phyloP scores from a whole-genome alignment of 2,329 filamentous ascomycete genomes.

The Fusarium staphyleae region DNA sequence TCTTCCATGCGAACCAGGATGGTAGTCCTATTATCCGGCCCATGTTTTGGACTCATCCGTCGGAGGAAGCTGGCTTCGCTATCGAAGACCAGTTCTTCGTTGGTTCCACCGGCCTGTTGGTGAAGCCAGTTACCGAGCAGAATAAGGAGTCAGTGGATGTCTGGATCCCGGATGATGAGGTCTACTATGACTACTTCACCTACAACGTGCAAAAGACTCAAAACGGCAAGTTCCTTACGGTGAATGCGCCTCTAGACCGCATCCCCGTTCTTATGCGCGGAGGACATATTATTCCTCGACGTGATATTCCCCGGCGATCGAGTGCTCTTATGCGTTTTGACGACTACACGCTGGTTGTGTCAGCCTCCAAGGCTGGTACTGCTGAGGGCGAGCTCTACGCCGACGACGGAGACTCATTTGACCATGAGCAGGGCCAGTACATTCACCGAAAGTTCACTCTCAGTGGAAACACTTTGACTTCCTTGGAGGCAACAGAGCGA shows the following conservation, averaged over 20 bases:
- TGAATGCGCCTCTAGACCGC: constrained; percentile 82
- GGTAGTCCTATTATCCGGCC: constrained; percentile 89
- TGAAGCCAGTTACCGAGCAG: constrained; percentile 86
- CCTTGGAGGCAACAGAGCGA: constrained; percentile 68
- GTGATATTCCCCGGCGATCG: constrained; percentile 86
- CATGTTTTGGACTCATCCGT: constrained; percentile 91
- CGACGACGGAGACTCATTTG: constrained; percentile 93
- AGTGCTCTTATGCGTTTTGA: constrained; percentile 91
- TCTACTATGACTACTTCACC: constrained; percentile 96
- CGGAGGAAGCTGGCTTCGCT: constrained; percentile 83
- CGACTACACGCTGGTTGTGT: constrained; percentile 88
- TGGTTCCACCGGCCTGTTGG: constrained; percentile 86
- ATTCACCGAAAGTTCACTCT: constrained; percentile 85
- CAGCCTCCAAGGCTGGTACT: constrained; percentile 63
- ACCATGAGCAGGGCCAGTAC: constrained; percentile 84
- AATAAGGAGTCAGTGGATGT: constrained; percentile 76
- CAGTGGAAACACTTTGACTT: constrained; percentile 66
- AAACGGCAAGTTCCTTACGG: constrained; percentile 71
- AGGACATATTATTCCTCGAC: constrained; percentile 89
- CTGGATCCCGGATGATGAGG: constrained; percentile 86
- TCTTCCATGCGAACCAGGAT: constrained; percentile 83
- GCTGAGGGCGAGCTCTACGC: constrained; percentile 86
- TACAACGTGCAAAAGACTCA: constrained; percentile 76
- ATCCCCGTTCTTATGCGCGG: constrained; percentile 92
- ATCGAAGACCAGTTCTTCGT: constrained; percentile 95